Percentiles rank a stretch among this genome's conserved stretches.
These are phyloP conservation scores for Aristolochia fimbriata DNA, from an alignment of 164 flowering plant species.

Conservation along the genomic window DNA sequence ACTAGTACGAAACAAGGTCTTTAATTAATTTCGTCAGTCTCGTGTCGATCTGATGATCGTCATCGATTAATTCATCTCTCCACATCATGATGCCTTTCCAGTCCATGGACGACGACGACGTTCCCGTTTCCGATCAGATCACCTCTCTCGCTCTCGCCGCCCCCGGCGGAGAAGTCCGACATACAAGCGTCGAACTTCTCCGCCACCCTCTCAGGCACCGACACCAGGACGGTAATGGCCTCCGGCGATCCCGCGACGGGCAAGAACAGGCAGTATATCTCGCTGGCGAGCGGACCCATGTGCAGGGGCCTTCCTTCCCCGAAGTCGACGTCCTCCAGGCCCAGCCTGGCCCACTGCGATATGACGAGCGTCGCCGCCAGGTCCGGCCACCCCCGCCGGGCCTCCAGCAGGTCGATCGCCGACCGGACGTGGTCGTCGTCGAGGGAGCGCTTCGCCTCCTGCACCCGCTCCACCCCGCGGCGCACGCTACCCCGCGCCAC, in stretches of 20 bases:
- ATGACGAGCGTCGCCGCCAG: constrained; percentile 51
- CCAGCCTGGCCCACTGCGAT: constrained; percentile 78
- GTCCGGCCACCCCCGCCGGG: constrained; percentile 45
- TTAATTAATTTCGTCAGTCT: neutral
- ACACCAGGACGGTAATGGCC: constrained; percentile 52
- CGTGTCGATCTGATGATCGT: too few relatives aligned
- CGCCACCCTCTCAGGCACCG: constrained; percentile 59
- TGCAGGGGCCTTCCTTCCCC: constrained; percentile 66
- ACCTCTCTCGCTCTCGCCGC: constrained; percentile 5
- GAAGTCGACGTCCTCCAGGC: constrained; percentile 76
- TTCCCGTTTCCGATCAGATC: neutral
- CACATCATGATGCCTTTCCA: neutral
- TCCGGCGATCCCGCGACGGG: constrained; percentile 48
- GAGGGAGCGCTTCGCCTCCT: constrained; percentile 41
- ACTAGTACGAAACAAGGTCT: neutral
- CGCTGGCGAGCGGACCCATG: constrained; percentile 71
- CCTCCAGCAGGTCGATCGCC: constrained; percentile 53
- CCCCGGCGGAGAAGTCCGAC: constrained; percentile 25
- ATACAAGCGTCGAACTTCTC: constrained; percentile 55
- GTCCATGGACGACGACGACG: neutral
- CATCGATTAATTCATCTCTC: too few relatives aligned
- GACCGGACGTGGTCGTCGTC: constrained; percentile 48
- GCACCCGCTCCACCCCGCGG: constrained; percentile 49
- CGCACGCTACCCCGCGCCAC: constrained; percentile 29
- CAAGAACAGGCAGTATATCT: constrained; percentile 73